Conservation (phyloP, 352 stramenopile species). For the Phytophthora tubulina region DNA sequence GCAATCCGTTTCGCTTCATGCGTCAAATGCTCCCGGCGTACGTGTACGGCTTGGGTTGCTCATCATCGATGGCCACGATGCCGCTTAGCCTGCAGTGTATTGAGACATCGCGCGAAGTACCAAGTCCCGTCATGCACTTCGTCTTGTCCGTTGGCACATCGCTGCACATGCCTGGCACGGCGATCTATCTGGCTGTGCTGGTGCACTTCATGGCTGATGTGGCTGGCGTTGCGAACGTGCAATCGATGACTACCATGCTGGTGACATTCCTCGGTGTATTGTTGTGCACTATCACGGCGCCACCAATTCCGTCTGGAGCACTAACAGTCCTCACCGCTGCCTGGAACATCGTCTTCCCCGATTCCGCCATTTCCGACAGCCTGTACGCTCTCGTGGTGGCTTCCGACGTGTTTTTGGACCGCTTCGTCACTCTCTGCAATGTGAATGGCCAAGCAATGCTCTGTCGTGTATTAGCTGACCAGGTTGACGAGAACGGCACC, state of each 20-base stretch:
- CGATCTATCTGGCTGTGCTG: slow-evolving; percentile 79
- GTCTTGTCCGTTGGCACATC: slow-evolving; percentile 73
- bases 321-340: slow-evolving; percentile 74
- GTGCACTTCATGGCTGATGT: slow-evolving; percentile 80
- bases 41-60: slow-evolving; percentile 77
- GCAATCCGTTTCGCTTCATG: slow-evolving; percentile 84
- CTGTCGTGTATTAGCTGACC: slow-evolving; percentile 74
- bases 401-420: slow-evolving; percentile 78
- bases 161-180: slow-evolving; percentile 82
- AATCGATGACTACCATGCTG: slow-evolving; percentile 51
- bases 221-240: slow-evolving; percentile 46
- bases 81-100: slow-evolving; percentile 73
- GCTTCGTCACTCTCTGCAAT: slow-evolving; percentile 79
- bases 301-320: slow-evolving; percentile 65
- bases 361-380: slow-evolving; percentile 54
- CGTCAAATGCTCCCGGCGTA: slow-evolving; percentile 71
- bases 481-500: slow-evolving; percentile 50
- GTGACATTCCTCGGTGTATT: slow-evolving; percentile 69
- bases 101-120: slow-evolving; percentile 61
- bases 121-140: slow-evolving; percentile 75
- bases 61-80: slow-evolving; percentile 79
- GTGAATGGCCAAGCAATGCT: slow-evolving; percentile 81
- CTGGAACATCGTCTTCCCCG: slow-evolving; percentile 77
- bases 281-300: slow-evolving; percentile 66
- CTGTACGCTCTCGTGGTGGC: slow-evolving; percentile 74